These are phyloP conservation scores for Venturiaceae sp. DNA, from an alignment of 2,329 filamentous ascomycete species.

Conservation along the genomic window DNA sequence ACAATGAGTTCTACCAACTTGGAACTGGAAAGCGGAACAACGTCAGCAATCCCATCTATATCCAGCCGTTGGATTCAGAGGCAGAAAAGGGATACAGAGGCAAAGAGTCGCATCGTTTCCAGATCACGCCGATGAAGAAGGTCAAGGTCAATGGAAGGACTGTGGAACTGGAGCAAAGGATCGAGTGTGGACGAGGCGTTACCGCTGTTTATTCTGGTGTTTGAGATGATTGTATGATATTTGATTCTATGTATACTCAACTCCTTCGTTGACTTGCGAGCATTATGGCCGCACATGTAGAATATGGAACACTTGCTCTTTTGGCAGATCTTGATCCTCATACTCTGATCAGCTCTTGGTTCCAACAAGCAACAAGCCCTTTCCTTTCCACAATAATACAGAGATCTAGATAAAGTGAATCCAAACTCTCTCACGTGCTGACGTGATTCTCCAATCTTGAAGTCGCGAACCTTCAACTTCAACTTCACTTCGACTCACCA, in stretches of 20 bases:
- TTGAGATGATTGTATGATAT: background rate
- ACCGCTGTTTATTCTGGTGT: conserved; percentile 67
- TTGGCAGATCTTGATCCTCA: background rate
- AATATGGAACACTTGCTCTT: background rate
- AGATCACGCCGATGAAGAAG: conserved; percentile 68
- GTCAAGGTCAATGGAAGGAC: conserved; percentile 60
- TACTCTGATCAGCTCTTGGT: background rate
- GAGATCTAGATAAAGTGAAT: no score
- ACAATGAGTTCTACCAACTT: conserved; percentile 88
- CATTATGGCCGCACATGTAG: background rate
- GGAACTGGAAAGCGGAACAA: conserved; percentile 88
- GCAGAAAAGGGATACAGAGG: conserved; percentile 35
- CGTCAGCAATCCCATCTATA: conserved; percentile 63
- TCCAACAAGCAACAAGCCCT: background rate
- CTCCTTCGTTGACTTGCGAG: background rate
- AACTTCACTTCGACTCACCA: background rate
- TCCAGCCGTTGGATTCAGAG: conserved; percentile 64
- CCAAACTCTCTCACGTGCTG: background rate
- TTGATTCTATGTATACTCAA: background rate
- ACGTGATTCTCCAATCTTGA: background rate
- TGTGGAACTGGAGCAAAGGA: conserved; percentile 71
- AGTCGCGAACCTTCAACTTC: background rate
- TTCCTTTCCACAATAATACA: no score
- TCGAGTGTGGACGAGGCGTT: conserved; percentile 76
- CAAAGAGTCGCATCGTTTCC: conserved; percentile 63